A percentile compares a stretch with the other conserved stretches of the same genome.
These are phyloP conservation scores for Penicillium salamii DNA, from an alignment of 495 filamentous ascomycete genomes.

Conservation along the genomic window DNA sequence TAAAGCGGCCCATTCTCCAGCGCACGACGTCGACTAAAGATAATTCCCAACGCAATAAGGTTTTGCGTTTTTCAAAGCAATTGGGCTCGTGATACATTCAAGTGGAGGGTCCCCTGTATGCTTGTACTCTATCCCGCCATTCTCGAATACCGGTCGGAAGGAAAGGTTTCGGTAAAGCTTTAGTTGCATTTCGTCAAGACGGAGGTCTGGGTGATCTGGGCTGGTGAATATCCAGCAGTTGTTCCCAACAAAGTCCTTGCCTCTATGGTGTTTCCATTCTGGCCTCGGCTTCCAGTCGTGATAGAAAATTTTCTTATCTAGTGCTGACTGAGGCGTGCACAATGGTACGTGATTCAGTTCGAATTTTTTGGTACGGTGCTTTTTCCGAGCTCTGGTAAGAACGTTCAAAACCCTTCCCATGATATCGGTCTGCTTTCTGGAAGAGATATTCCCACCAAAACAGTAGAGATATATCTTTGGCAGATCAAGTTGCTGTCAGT, in stretches of 20 bases:
- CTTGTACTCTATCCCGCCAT: not conserved
- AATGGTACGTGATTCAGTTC: constrained; percentile 3
- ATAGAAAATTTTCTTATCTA: constrained; percentile 6
- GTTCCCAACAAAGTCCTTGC: constrained; percentile 6
- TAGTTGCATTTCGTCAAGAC: not conserved
- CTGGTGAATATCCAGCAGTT: constrained; percentile 4
- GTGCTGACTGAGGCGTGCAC: constrained; percentile 5
- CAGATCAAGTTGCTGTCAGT: too few species aligned
- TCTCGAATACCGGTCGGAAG: constrained; percentile 6
- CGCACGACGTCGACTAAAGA: not conserved
- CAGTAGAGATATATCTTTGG: too few species aligned
- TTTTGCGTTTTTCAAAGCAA: not conserved
- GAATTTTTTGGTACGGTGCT: not conserved
- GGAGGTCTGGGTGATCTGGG: constrained; percentile 2
- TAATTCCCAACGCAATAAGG: constrained; percentile 6
- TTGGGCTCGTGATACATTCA: constrained; percentile 1
- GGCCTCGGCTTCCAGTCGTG: constrained; percentile 1
- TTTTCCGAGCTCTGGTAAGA: constrained; percentile 3
- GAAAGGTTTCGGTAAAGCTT: constrained; percentile 4
- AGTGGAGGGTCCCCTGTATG: constrained; percentile 2
- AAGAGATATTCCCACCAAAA: too few species aligned
- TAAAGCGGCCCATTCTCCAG: too few species aligned
- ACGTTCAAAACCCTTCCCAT: constrained; percentile 2
- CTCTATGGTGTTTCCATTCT: constrained; percentile 2
- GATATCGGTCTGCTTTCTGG: not conserved